Conservation (phyloP, 495 filamentous ascomycete species). For the Aspergillus asperescens region DNA sequence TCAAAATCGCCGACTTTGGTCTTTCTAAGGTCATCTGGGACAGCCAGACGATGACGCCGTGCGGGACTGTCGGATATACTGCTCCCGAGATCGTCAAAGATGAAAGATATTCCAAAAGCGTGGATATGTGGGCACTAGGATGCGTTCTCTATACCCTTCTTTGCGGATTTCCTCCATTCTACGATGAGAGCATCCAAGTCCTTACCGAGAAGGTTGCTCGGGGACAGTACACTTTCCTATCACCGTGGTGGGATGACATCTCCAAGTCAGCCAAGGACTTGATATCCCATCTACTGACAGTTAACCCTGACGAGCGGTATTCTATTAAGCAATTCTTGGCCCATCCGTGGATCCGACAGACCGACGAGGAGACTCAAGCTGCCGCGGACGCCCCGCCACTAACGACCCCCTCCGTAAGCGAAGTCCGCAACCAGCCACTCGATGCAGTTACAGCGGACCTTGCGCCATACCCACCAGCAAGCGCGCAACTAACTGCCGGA, state of each 20-base stretch:
- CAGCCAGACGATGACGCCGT: constrained; percentile 97
- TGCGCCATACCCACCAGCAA: constrained; percentile 35
- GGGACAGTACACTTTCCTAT: constrained; percentile 96
- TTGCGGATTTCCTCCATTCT: constrained; percentile 97
- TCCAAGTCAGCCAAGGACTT: constrained; percentile 92
- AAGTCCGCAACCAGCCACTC: constrained; percentile 38
- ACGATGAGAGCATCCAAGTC: constrained; percentile 95
- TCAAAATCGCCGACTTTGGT: constrained; percentile 98
- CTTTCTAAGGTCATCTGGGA: constrained; percentile 98
- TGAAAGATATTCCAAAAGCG: constrained; percentile 96
- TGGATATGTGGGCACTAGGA: constrained; percentile 98
- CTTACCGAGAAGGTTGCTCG: constrained; percentile 96
- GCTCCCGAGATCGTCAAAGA: constrained; percentile 99
- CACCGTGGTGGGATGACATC: constrained; percentile 99
- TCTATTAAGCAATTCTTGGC: constrained; percentile 79
- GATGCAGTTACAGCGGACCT: constrained; percentile 33
- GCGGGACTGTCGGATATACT: constrained; percentile 96
- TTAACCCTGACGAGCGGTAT: constrained; percentile 85
- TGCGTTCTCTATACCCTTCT: constrained; percentile 96
- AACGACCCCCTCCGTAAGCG: constrained; percentile 58
- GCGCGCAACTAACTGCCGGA: constrained; percentile 47
- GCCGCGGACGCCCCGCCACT: constrained; percentile 72
- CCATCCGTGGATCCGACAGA: constrained; percentile 88
- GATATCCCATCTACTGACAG: constrained; percentile 83
- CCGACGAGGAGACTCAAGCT: constrained; percentile 69